Evolutionary conservation across 2,329 filamentous ascomycete species (phyloP).

Genomic region (Niveomyces coronatus): DNA sequence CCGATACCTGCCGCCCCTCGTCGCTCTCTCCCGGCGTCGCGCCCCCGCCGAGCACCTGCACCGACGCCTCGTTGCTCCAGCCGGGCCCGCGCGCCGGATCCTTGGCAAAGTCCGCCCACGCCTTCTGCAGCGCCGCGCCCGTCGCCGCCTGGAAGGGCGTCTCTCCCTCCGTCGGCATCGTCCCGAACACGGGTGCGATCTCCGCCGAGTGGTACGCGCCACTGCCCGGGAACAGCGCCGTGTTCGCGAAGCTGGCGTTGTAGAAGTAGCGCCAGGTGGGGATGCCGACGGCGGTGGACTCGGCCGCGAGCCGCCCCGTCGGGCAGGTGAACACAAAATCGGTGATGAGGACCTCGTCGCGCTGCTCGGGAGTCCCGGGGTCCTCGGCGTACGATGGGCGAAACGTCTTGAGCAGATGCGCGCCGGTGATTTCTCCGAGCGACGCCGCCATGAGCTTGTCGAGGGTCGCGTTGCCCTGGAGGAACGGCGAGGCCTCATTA

Average conservation of each 20-base stretch:
- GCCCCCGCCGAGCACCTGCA: conserved; percentile 18
- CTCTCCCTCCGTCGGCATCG: conserved; percentile 13
- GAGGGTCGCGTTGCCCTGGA: neutral
- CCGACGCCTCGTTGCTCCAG: conserved; percentile 14
- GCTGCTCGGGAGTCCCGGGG: conserved; percentile 5
- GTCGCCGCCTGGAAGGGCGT: conserved; percentile 15
- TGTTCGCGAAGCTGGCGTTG: conserved; percentile 38
- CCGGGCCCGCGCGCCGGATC: conserved; percentile 17
- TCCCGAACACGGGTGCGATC: conserved; percentile 33
- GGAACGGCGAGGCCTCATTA: conserved; percentile 5
- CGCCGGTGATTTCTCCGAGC: neutral
- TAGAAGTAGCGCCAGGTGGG: conserved; percentile 35
- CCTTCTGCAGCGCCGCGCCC: conserved; percentile 17
- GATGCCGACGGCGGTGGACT: conserved; percentile 22
- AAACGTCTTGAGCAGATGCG: neutral
- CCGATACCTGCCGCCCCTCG: neutral
- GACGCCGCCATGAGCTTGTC: neutral
- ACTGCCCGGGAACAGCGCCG: conserved; percentile 24
- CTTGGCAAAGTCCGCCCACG: conserved; percentile 21
- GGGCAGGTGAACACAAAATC: conserved; percentile 17
- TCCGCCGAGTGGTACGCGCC: conserved; percentile 39
- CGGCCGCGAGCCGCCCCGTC: conserved; percentile 17
- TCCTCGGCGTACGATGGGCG: conserved; percentile 3
- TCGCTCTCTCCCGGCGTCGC: conserved; percentile 10
- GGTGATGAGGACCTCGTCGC: conserved; percentile 14